Percentiles rank a stretch among this genome's conserved stretches.
Evolutionary conservation across 306 rosid species (phyloP).

Genomic region (Quercus agrifolia): DNA sequence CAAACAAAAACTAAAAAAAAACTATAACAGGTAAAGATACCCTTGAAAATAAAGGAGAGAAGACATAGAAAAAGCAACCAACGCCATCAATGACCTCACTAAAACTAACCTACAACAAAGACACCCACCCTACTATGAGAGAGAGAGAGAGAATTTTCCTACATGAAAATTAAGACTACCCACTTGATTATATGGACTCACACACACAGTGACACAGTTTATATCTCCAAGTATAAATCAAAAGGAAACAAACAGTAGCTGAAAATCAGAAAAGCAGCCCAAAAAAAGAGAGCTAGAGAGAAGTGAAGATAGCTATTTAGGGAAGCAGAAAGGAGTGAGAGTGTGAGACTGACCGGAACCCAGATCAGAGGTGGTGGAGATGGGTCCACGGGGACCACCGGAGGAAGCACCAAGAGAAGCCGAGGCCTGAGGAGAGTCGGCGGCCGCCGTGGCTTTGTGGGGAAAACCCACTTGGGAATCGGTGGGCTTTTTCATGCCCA

Average conservation of each 20-base stretch:
- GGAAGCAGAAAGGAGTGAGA: constrained; percentile 9
- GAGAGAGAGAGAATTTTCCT: neutral
- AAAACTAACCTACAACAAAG: constrained; percentile 21
- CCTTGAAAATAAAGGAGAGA: neutral
- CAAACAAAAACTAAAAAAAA: neutral
- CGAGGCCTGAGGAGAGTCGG: constrained; percentile 47
- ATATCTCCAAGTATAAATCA: neutral
- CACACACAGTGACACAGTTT: neutral
- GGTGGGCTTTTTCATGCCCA: constrained; percentile 60
- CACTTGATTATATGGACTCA: neutral
- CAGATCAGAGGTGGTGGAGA: constrained; percentile 77
- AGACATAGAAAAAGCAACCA: constrained; percentile 30
- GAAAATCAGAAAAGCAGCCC: neutral
- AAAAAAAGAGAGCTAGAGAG: neutral
- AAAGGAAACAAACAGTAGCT: neutral
- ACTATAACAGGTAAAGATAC: neutral
- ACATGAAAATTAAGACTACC: constrained; percentile 14
- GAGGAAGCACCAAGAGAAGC: constrained; percentile 57
- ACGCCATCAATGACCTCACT: constrained; percentile 32
- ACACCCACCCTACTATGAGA: constrained; percentile 15
- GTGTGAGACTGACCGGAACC: constrained; percentile 61
- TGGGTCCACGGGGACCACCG: constrained; percentile 59
- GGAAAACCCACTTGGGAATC: constrained; percentile 27
- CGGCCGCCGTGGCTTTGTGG: constrained; percentile 30
- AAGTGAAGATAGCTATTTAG: neutral